phyloP scores from a whole-genome alignment of 306 rosid genomes.

The Inga laurina region DNA sequence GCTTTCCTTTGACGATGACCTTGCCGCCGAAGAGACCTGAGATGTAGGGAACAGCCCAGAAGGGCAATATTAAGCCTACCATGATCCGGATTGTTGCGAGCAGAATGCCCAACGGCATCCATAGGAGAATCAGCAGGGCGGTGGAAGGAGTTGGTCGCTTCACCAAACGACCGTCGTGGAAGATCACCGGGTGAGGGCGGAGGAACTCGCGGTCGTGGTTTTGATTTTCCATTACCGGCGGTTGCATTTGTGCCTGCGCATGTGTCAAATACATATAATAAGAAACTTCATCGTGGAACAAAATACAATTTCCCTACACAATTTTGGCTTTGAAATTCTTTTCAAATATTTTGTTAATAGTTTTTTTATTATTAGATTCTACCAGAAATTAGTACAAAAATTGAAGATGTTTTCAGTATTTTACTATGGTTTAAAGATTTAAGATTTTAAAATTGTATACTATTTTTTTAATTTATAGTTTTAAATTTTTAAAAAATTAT shows the following conservation, averaged over 20 bases:
- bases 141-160: constrained; percentile 76
- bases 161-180: constrained; percentile 97
- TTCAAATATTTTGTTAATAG: no score
- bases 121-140: constrained; percentile 70
- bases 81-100: constrained; percentile 60
- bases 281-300: no score
- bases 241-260: constrained; percentile 61
- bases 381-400: no score
- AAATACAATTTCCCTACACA: no score
- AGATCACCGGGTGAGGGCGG: constrained; percentile 83
- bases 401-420: no score
- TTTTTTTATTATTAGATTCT: no score
- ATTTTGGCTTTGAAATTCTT: no score
- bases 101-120: constrained; percentile 91
- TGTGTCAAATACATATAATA: neutral
- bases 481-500: no score
- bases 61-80: constrained; percentile 56
- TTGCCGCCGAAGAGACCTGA: constrained; percentile 61
- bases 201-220: constrained; percentile 32
- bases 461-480: no score
- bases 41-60: constrained; percentile 49
- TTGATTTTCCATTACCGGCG: constrained; percentile 41
- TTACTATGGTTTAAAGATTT: no score
- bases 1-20: constrained; percentile 70
- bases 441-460: no score